Base-by-base conservation (phyloP, 2,329 filamentous ascomycete genomes). In the Colletotrichum tamarilloi region DNA sequence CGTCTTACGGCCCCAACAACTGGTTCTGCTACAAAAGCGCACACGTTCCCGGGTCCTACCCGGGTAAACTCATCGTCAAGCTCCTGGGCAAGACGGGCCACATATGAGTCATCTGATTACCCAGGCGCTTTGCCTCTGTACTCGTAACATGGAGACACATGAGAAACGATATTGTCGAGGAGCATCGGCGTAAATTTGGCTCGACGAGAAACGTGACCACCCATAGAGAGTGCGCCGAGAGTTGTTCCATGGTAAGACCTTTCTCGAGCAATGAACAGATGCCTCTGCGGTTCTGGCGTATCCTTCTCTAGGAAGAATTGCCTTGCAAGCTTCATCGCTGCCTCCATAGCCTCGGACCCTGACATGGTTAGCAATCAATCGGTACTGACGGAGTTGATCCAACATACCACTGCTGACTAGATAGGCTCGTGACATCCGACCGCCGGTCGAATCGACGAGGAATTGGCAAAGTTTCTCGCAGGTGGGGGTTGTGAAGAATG, bases 211-310 rank as follows among this genome's bases (percentile, higher is more conserved):
- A 86, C 81, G 79, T 94, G 90, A 11, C 92, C 92, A 11, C 92
- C 88, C 19, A 92, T 84, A 0, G 89, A 88, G 67, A 95, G 85
- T 1, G 92, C 87, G 0, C 92, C 93, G 0, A 95, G 82, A 0
- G 93, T 95, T 4, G 87, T 91, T 9, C 93, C 93, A 75, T 95
- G 93, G 76, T 94, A 95, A 5, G 92, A 93, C 55, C 90, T 87
- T 46, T 88, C 81, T 16, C 93, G 87, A 4, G 91, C 87, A 76
- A 95, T 94, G 80, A 94, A 94, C 12, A 87, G 85, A 0, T 82
- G 86, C n/a, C 93, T 87, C 52, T 86, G 80, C 1, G 87, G 85
- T 75, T 94, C 86, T 0, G 89, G 82, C 0, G 83, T 81, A 2
- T 79, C 74, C 2, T 77, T 71, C 68, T 87, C 86, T 6, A 85